Conservation (phyloP, 805 yeast genomes). For the Myxozyma vanderwaltii region DNA sequence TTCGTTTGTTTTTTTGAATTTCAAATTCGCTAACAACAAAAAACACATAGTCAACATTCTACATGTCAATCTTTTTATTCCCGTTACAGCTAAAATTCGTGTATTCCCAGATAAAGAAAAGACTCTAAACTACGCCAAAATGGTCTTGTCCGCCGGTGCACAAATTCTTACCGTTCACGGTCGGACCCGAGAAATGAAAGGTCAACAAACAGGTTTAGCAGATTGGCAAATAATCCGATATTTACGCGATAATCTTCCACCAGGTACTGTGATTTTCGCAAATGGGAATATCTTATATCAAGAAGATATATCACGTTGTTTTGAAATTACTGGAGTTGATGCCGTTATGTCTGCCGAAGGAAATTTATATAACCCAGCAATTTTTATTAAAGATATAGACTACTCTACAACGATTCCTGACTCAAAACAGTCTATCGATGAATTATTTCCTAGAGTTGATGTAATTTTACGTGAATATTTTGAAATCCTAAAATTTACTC, state of each 20-base stretch:
- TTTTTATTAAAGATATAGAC: conserved; percentile 49
- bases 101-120: conserved; percentile 83
- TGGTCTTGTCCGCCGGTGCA: conserved; percentile 92
- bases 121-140: conserved; percentile 80
- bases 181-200: conserved; percentile 95
- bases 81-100: conserved; percentile 95
- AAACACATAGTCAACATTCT: conserved; percentile 56
- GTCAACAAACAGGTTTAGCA: conserved; percentile 93
- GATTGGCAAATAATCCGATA: conserved; percentile 82
- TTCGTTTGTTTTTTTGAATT: not conserved
- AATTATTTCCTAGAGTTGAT: conserved; percentile 84
- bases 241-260: conserved; percentile 72
- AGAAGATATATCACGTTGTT: conserved; percentile 74
- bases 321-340: conserved; percentile 67
- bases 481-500: conserved; percentile 67
- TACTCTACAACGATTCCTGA: conserved; percentile 13
- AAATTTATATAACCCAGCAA: conserved; percentile 88
- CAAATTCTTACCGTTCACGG: conserved; percentile 95
- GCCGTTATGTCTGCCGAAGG: conserved; percentile 99
- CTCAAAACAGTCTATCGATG: conserved; percentile 54
- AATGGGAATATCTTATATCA: conserved; percentile 95
- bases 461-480: conserved; percentile 79
- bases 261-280: conserved; percentile 87
- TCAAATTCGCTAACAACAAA: not conserved
- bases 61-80: conserved; percentile 69